These are phyloP conservation scores for Kernera saxatilis DNA, from an alignment of 345 rosid genomes.

Conservation along the genomic window DNA sequence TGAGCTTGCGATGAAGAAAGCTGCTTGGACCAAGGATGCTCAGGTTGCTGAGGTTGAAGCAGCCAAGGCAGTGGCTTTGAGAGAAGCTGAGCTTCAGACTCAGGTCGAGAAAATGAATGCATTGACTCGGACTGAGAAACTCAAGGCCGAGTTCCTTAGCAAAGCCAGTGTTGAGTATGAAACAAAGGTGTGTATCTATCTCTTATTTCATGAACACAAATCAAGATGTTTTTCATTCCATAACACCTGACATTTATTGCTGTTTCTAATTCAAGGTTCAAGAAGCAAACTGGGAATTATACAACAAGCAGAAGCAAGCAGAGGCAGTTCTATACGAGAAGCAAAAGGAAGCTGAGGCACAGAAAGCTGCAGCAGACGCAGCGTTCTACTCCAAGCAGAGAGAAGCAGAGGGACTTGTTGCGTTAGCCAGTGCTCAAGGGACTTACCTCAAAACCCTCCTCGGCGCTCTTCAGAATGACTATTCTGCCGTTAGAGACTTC, in stretches of 20 bases:
- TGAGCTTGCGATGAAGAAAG: conserved; percentile 67
- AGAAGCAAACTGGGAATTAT: conserved; percentile 69
- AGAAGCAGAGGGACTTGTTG: conserved; percentile 63
- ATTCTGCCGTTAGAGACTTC: conserved; percentile 49
- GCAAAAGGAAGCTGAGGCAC: conserved; percentile 58
- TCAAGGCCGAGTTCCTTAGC: conserved; percentile 73
- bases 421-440: conserved; percentile 62
- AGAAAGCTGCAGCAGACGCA: conserved; percentile 61
- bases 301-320: conserved; percentile 60
- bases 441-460: conserved; percentile 47
- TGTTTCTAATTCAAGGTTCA: conserved; percentile 35
- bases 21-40: conserved; percentile 56
- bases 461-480: conserved; percentile 50
- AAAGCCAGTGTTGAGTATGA: conserved; percentile 80
- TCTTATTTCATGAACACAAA: not conserved
- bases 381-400: conserved; percentile 46
- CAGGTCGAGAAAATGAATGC: conserved; percentile 82
- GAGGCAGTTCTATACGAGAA: conserved; percentile 52
- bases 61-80: conserved; percentile 53
- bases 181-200: conserved; percentile 43
- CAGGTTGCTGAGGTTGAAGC: conserved; percentile 80
- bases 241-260: not conserved
- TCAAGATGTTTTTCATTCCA: not conserved
- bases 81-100: conserved; percentile 68
- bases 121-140: conserved; percentile 56